Evolutionary conservation across 495 filamentous ascomycete genomes (phyloP), one percentile per base, ranked within the genome.

Genomic region (Penicillium macrosclerotiorum): DNA sequence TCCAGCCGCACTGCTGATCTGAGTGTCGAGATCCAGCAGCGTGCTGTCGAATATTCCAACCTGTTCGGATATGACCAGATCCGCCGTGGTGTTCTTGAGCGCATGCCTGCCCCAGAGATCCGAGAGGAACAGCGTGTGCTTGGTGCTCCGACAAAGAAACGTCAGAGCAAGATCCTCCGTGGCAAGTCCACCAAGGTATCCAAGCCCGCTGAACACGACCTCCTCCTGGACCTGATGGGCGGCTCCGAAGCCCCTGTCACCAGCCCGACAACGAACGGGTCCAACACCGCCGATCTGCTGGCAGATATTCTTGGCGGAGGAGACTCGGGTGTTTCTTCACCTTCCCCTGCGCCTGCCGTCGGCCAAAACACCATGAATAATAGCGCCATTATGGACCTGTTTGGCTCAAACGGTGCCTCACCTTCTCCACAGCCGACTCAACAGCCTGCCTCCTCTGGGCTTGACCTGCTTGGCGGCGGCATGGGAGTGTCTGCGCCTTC

Each of bases 61-160:
- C 76, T 98, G 11, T 96, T 98, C 54, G 80, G 80, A 1, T 90
- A 87, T 50, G 90, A 98, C 47, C 78, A 90, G 37, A 86, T 98
- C 43, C 84, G 92, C 20, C 78, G 80, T 32, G 93, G 93, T 37
- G 93, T 98, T 8, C 73, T 98, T 2, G 93, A 98, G 69, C 89
- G 90, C 60, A 98, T 98, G 93, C 93, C 93, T 9, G 80, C 92
- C 3, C 93, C 93, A 6, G 91, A 97, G 62, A 96, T 97, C 55
- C 89, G 90, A 41, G 93, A 98, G 63, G 86, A 91, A 60, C 90
- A 90, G 42, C 74, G 92, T 29, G 89, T 95, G 5, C 72, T 96
- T 11, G 89, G 91, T n/a, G 87, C 92, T 54, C 83, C 88, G 5
- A 55, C 66, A 35, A 91, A 87, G 76, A 94, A 92, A 69, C 77